phyloP scores from a whole-genome alignment of 345 rosid genomes.

The Arabis alpina region DNA sequence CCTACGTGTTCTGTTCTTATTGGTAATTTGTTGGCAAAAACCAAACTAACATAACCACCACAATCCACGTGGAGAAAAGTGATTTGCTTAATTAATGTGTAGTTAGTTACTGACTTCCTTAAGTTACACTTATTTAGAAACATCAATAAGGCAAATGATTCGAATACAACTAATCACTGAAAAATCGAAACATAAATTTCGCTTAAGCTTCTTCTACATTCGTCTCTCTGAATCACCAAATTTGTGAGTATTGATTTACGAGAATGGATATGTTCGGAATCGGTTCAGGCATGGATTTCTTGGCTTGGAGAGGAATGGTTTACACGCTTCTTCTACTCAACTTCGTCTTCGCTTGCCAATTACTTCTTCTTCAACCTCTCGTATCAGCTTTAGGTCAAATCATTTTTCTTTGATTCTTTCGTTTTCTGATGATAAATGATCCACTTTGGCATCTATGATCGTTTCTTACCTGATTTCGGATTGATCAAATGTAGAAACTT shows the following conservation, averaged over 20 bases:
- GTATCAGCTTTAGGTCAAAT: slow-evolving; percentile 66
- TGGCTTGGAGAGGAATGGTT: slow-evolving; percentile 79
- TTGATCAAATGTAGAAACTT: too few relatives aligned
- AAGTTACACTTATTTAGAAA: slow-evolving; percentile 25
- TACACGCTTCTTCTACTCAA: slow-evolving; percentile 65
- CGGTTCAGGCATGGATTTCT: slow-evolving; percentile 55
- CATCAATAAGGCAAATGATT: slow-evolving; percentile 24
- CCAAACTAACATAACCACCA: too few relatives aligned
- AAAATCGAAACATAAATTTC: too few relatives aligned
- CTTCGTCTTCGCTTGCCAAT: slow-evolving; percentile 80
- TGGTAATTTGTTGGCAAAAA: too few relatives aligned
- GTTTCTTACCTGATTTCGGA: slow-evolving; percentile 29
- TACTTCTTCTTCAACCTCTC: slow-evolving; percentile 88
- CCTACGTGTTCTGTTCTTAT: too few relatives aligned
- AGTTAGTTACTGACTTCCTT: too few relatives aligned
- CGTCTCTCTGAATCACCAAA: neutral
- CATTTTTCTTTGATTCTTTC: neutral
- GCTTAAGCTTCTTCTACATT: neutral
- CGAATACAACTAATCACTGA: slow-evolving; percentile 7
- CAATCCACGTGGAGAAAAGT: too few relatives aligned
- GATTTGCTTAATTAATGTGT: too few relatives aligned
- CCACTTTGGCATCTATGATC: too few relatives aligned
- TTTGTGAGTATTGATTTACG: neutral
- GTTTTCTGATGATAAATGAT: neutral
- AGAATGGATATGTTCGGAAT: slow-evolving; percentile 49